Evolutionary conservation across 2,329 filamentous ascomycete species (phyloP), one percentile per base, ranked within the genome.

Genomic region (Aureobasidium sp.): DNA sequence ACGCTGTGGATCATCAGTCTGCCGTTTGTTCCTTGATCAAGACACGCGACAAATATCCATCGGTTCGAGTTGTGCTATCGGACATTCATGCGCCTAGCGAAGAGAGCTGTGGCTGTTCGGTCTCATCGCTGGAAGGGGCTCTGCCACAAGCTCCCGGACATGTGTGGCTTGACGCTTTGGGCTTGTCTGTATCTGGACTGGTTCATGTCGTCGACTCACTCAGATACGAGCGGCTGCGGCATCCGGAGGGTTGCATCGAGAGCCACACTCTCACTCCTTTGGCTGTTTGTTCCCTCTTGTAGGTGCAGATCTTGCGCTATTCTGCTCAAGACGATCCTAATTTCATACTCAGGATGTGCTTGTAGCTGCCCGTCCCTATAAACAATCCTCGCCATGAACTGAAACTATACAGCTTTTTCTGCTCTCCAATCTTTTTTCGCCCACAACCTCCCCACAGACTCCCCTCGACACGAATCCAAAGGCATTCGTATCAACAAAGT

Each of bases 271-370:
- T 9, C 27, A 6, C 39, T 29, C 41, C 20, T 22, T 31, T 41
- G 22, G 20, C 22, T 55, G 11, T 36, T 11, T 15, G n/a, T 34
- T 34, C 39, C 36, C 45, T 15, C 12, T 34, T 17, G 53, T 45
- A 57, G 39, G 11, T 45, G 53, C 29, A 44, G 53, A 57, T 57
- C 39, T 31, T 45, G 25, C 53, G 44, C 39, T 45, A 57, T 34
- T 44, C 4, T 45, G 39, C 53, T 45, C 39, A 44, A 31, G 39
- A 36, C 27, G 39, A 34, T 57, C 27, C 17, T 11, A 36, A 27
- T 45, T 41, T 57, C 53, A 34, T 27, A 5, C 15, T 6, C 34
- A 27, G 14, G 5, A 34, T 22, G 25, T 45, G 39, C 41, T 45
- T 34, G 9, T 57, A 57, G 53, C 41, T 57, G 53, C 1, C 14